Evolutionary conservation across 2,329 filamentous ascomycete species (phyloP), one percentile per base, ranked within the genome.

Genomic region (Ceratocystis lukuohia): DNA sequence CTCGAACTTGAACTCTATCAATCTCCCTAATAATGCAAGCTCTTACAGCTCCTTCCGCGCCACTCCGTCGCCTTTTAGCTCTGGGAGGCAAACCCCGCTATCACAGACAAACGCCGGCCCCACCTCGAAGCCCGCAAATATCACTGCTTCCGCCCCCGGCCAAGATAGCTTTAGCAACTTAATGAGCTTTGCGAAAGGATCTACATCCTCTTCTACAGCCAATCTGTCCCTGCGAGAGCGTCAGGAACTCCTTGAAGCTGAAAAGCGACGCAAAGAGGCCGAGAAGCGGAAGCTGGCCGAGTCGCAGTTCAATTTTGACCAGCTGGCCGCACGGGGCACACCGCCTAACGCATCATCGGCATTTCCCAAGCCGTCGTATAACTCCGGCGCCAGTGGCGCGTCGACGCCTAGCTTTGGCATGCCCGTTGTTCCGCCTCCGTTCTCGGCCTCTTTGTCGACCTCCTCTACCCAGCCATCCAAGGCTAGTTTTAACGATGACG

Each of bases 191-290:
- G 75, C 74, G 17, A 70, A 74, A 5, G 63, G 64, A 22, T 30
- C 64, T 20, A 37, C 45, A 82, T 82, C 61, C 75, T 81, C 37
- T 74, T 76, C 77, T 65, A 83, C 81, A 37, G 87, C 85, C 74
- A 94, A 88, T 69, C 79, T 96, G 17, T 88, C 84, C 69, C 76
- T 96, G 70, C 84, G 88, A 70, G 89, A 96, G 75, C 87, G 91
- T 71, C 89, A 90, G 75, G 82, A 84, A 69, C 84, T 83, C 68
- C 75, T 88, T 46, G 81, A 85, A 69, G 82, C 80, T 3, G 84
- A 87, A 75, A 89, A 84, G 76, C 79, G 82, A 44, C 84, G 79
- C 73, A 89, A 93, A 74, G 88, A 91, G 68, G 87, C 87, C 67
- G 87, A 92, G 73, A 83, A 84, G 72, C 83, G 82, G 71, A 87